These are phyloP conservation scores for Xylaria palmicola DNA, from an alignment of 495 filamentous ascomycete species.

Conservation along the genomic window DNA sequence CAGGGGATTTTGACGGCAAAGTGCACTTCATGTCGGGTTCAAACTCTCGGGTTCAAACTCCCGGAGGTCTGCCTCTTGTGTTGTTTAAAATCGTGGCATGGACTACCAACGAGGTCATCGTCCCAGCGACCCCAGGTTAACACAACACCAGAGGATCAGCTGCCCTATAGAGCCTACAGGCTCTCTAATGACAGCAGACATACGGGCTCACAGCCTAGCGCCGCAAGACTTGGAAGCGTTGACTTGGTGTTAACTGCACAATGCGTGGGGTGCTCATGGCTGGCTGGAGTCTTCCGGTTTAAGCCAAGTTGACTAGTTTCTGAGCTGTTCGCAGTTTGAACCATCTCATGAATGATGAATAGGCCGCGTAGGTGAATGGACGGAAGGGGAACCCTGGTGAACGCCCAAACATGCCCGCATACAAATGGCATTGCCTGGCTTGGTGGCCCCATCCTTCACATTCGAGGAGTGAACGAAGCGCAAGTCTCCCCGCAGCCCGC, in stretches of 20 bases:
- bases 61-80: background rate
- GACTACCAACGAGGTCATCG: background rate
- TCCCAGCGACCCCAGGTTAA: conserved; percentile 8
- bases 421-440: conserved; percentile 13
- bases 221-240: conserved; percentile 3
- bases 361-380: conserved; percentile 7
- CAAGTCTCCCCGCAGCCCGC: background rate
- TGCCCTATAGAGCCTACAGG: conserved; percentile 16
- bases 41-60: background rate
- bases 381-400: background rate
- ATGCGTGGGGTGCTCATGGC: conserved; percentile 11
- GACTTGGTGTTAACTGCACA: conserved; percentile 13
- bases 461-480: conserved; percentile 1
- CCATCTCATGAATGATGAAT: conserved; percentile 8
- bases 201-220: conserved; percentile 10
- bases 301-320: conserved; percentile 18
- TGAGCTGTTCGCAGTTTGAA: conserved; percentile 12
- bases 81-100: conserved; percentile 2
- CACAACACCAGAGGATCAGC: conserved; percentile 10
- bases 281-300: conserved; percentile 11
- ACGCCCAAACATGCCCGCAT: conserved; percentile 10
- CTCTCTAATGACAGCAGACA: conserved; percentile 11
- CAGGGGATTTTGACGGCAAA: background rate
- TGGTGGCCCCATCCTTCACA: conserved; percentile 2
- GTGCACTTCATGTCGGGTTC: background rate